These are phyloP conservation scores for Malassezia equina DNA, from an alignment of 1,284 basidiomycete genomes.

Conservation along the genomic window DNA sequence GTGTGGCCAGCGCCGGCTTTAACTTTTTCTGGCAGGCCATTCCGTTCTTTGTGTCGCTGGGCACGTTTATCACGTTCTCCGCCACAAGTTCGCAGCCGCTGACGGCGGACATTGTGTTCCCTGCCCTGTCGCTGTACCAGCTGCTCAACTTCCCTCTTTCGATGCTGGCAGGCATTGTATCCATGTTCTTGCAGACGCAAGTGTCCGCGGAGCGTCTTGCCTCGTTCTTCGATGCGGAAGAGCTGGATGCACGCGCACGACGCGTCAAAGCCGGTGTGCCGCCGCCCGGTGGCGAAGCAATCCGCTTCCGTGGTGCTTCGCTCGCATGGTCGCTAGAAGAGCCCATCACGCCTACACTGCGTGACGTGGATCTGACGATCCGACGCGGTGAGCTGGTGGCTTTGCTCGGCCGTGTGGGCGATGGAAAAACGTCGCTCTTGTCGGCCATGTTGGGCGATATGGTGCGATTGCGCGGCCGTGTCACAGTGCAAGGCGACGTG, in stretches of 20 bases:
- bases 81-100: constrained; percentile 61
- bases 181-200: constrained; percentile 56
- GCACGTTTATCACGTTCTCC: constrained; percentile 71
- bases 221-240: constrained; percentile 65
- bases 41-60: constrained; percentile 58
- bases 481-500: constrained; percentile 61
- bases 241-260: constrained; percentile 55
- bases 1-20: constrained; percentile 36
- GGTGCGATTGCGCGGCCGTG: constrained; percentile 63
- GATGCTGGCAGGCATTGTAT: constrained; percentile 61
- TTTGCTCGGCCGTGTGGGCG: constrained; percentile 79
- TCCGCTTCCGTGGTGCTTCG: constrained; percentile 51
- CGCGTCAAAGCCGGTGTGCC: constrained; percentile 1
- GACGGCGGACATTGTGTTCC: constrained; percentile 86
- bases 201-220: constrained; percentile 75
- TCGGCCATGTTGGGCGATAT: constrained; percentile 70
- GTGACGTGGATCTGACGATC: constrained; percentile 65
- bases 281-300: constrained; percentile 15
- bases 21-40: constrained; percentile 42
- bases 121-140: constrained; percentile 83
- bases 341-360: constrained; percentile 57
- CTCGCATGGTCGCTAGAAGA: constrained; percentile 58
- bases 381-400: constrained; percentile 78
- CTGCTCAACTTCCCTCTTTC: constrained; percentile 76
- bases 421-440: constrained; percentile 60